Percentiles rank a stretch among this genome's conserved stretches.
phyloP scores from a whole-genome alignment of 1,284 basidiomycete species.

The Microbotryum lychnidis-dioicae region DNA sequence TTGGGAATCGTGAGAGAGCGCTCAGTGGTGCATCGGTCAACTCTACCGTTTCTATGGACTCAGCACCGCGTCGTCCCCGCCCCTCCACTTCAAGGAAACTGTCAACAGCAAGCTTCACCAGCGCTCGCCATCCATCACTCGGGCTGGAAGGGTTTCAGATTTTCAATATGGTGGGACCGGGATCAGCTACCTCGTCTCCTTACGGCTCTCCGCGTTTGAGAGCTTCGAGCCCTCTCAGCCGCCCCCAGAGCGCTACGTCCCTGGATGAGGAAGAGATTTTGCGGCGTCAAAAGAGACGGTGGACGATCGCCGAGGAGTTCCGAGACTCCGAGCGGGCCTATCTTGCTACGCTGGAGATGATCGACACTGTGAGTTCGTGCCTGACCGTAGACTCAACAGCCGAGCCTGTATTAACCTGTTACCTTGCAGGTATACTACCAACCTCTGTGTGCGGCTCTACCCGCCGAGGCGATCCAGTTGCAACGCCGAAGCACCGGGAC shows the following conservation, averaged over 20 bases:
- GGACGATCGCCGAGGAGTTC: constrained; percentile 62
- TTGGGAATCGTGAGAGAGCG: constrained; percentile 1
- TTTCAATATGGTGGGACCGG: not conserved
- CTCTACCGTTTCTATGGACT: not conserved
- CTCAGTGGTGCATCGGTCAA: not conserved
- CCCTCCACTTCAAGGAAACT: not conserved
- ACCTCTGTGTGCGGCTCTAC: constrained; percentile 52
- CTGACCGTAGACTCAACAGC: not conserved
- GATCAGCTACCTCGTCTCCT: no score
- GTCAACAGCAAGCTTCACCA: no score
- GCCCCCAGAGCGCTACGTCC: no score
- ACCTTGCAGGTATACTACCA: constrained; percentile 59
- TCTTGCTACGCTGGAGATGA: constrained; percentile 65
- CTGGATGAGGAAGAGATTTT: not conserved
- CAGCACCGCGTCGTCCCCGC: not conserved
- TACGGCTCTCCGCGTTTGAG: not conserved
- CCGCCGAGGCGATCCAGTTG: not conserved
- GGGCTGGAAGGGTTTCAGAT: not conserved
- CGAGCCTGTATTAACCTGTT: not conserved
- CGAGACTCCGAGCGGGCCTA: constrained; percentile 71
- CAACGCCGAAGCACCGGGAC: constrained; percentile 5
- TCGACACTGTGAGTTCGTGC: constrained; percentile 54
- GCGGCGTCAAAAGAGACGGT: constrained; percentile 27
- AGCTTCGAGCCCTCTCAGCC: constrained; percentile 8
- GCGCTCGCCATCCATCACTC: not conserved